A percentile compares a stretch with the other conserved stretches of the same genome.
Evolutionary conservation across 768 basidiomycete species (phyloP).

Genomic region (Hygrophoropsis aurantiaca): DNA sequence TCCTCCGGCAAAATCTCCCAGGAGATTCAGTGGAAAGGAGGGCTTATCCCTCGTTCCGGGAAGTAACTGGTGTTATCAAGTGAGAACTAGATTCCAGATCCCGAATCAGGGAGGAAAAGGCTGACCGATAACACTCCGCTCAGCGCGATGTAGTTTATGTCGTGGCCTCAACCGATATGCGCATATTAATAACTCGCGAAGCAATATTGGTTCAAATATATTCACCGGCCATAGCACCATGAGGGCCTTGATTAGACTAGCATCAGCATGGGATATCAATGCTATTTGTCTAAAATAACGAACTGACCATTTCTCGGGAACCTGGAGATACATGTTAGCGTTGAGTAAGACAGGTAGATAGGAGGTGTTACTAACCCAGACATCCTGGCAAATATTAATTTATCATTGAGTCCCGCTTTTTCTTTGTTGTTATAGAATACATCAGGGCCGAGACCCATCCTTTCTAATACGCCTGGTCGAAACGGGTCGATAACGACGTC

Average conservation of each 20-base stretch:
- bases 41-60: constrained; percentile 67
- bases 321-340: constrained; percentile 28
- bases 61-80: constrained; percentile 48
- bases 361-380: constrained; percentile 53
- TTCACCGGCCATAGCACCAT: constrained; percentile 76
- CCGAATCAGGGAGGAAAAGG: constrained; percentile 7
- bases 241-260: constrained; percentile 46
- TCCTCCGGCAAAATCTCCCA: constrained; percentile 84
- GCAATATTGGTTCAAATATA: constrained; percentile 3
- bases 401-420: constrained; percentile 52
- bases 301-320: constrained; percentile 60
- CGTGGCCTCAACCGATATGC: constrained; percentile 56
- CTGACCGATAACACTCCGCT: constrained; percentile 71
- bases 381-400: constrained; percentile 72
- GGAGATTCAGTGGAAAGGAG: constrained; percentile 68
- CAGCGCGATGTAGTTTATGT: constrained; percentile 81
- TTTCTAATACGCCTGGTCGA: constrained; percentile 80
- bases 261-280: constrained; percentile 11
- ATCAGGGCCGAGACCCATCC: constrained; percentile 73
- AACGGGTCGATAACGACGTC: constrained; percentile 85
- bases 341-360: constrained; percentile 1
- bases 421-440: constrained; percentile 58
- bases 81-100: neutral
- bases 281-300: neutral
- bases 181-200: neutral